A percentile compares a stretch with the other conserved stretches of the same genome.
Conservation (phyloP, 83 land plant species). For the Picea engelmannii region DNA sequence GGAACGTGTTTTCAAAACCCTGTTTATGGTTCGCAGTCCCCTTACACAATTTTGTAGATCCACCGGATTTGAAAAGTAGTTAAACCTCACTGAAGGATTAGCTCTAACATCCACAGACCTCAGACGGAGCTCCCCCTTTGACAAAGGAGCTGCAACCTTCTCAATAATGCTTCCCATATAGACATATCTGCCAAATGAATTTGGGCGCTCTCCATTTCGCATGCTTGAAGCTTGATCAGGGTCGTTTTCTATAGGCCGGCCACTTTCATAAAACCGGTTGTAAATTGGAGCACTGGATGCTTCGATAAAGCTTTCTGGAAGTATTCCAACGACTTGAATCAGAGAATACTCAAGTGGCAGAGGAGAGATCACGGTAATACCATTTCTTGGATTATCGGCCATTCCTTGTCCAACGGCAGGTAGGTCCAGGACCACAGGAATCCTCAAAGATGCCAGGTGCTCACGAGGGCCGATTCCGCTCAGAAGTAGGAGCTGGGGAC, state of each 20-base stretch:
- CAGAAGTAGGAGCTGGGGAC: slow-evolving; percentile 72
- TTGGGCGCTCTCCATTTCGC: background rate
- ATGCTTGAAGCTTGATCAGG: too few species aligned
- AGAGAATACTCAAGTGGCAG: slow-evolving; percentile 55
- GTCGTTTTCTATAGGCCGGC: background rate
- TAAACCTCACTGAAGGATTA: slow-evolving; percentile 51
- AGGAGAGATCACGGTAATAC: slow-evolving; percentile 45
- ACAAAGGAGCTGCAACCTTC: slow-evolving; percentile 50
- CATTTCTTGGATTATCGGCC: slow-evolving; percentile 67
- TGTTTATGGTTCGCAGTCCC: slow-evolving; percentile 18
- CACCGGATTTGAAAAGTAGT: slow-evolving; percentile 44
- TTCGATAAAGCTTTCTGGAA: slow-evolving; percentile 25
- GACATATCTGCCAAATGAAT: slow-evolving; percentile 25
- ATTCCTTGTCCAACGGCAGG: slow-evolving; percentile 64
- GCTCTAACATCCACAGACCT: slow-evolving; percentile 44
- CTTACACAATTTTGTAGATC: slow-evolving; percentile 21
- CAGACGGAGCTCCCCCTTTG: slow-evolving; percentile 48
- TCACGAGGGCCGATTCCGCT: slow-evolving; percentile 69
- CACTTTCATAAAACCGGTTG: background rate
- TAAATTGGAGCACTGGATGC: slow-evolving; percentile 22
- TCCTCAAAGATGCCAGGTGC: slow-evolving; percentile 53
- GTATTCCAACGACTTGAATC: slow-evolving; percentile 67
- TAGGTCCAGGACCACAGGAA: slow-evolving; percentile 46
- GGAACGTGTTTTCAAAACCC: slow-evolving; percentile 20
- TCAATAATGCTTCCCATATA: slow-evolving; percentile 59